Conservation (phyloP, 1,284 basidiomycete genomes). For the Melampsora larici-populina region DNA sequence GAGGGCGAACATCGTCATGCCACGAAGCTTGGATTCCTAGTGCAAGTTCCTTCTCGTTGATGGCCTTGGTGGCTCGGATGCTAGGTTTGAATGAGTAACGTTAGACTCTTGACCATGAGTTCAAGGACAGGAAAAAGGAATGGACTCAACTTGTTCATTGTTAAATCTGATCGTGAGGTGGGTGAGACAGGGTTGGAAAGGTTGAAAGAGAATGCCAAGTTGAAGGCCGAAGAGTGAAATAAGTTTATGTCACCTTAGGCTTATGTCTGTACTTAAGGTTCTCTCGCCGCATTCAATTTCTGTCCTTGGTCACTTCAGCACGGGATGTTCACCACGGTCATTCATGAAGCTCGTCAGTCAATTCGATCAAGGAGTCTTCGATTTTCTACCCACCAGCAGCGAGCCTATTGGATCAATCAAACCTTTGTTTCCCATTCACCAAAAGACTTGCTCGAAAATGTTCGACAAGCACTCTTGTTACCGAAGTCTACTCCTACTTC, state of each 20-base stretch:
- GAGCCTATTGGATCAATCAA: slow-evolving; percentile 20
- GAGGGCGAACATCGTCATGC: slow-evolving; percentile 37
- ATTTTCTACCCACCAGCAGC: background rate
- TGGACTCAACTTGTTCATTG: slow-evolving; percentile 5
- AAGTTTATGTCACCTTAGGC: background rate
- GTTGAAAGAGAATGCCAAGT: background rate
- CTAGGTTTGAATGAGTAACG: background rate
- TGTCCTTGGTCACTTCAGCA: no score
- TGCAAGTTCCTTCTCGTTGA: slow-evolving; percentile 35
- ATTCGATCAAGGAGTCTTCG: background rate
- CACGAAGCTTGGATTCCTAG: slow-evolving; percentile 37
- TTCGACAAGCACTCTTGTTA: slow-evolving; percentile 10
- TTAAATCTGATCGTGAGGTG: background rate
- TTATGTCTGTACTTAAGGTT: background rate
- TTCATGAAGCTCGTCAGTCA: background rate
- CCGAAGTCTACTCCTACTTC: background rate
- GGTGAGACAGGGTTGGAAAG: background rate
- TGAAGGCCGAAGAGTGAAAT: background rate
- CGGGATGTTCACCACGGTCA: background rate
- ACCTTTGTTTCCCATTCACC: slow-evolving; percentile 20
- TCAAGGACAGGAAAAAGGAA: background rate
- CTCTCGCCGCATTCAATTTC: no score
- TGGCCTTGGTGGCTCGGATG: slow-evolving; percentile 35
- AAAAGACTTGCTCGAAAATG: background rate
- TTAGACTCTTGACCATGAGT: background rate